phyloP scores from a whole-genome alignment of 805 yeast genomes.

The Starmerella potacharoeniae region DNA sequence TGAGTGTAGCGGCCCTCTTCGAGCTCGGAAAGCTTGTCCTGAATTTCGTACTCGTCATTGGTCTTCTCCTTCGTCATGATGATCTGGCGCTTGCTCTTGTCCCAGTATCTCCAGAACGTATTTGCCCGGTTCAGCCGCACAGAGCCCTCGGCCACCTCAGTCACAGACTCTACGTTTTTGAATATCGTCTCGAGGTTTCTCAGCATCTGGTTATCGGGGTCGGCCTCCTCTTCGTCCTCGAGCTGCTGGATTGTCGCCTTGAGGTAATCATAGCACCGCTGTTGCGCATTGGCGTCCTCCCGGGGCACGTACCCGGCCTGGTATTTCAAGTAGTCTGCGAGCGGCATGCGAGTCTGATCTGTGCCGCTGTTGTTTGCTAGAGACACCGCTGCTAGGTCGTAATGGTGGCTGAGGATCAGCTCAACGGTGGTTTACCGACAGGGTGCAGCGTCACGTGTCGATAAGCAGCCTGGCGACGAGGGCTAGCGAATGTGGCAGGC shows the following conservation, averaged over 20 bases:
- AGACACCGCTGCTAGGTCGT: too few relatives aligned
- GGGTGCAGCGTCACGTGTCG: background rate
- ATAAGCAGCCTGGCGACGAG: background rate
- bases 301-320: constrained; percentile 27
- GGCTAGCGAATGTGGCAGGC: too few relatives aligned
- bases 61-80: constrained; percentile 18
- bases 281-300: constrained; percentile 28
- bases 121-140: constrained; percentile 20
- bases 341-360: constrained; percentile 16
- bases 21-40: constrained; percentile 23
- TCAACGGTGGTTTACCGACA: background rate
- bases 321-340: constrained; percentile 19
- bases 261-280: constrained; percentile 26
- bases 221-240: constrained; percentile 12
- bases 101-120: constrained; percentile 32
- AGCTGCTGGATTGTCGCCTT: constrained; percentile 20
- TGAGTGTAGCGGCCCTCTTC: constrained; percentile 28
- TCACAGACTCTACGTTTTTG: constrained; percentile 17
- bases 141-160: constrained; percentile 17
- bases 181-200: constrained; percentile 8
- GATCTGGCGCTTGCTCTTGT: constrained; percentile 25
- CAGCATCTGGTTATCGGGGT: constrained; percentile 6
- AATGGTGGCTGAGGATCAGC: background rate
- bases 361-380: background rate
- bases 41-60: constrained; percentile 16